These are phyloP conservation scores for Cinnamomum micranthum DNA, from an alignment of 164 flowering plant genomes.

Conservation along the genomic window DNA sequence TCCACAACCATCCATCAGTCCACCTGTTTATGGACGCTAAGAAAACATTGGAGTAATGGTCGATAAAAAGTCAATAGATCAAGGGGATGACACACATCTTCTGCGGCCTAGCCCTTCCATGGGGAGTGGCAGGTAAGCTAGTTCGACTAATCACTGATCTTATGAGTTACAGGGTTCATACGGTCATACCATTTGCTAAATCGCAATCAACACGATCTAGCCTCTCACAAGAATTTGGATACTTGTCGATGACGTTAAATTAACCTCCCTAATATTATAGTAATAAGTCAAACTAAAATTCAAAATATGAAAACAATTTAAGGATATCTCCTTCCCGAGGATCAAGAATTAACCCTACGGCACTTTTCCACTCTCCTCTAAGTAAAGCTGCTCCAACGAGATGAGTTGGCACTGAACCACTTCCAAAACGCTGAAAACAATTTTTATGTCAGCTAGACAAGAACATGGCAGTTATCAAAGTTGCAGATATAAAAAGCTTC, in stretches of 20 bases:
- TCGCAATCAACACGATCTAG: not conserved
- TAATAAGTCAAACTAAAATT: not conserved
- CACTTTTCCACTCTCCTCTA: slow-evolving; percentile 90
- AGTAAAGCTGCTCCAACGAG: slow-evolving; percentile 81
- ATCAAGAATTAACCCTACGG: slow-evolving; percentile 78
- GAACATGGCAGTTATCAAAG: slow-evolving; percentile 3
- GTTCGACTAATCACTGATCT: not conserved
- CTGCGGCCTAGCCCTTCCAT: not conserved
- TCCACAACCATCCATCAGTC: not conserved
- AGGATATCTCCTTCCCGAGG: slow-evolving; percentile 99
- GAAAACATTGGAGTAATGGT: not conserved
- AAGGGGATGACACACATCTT: not conserved
- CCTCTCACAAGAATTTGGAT: not conserved
- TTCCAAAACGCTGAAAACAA: slow-evolving; percentile 83
- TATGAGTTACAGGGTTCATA: not conserved
- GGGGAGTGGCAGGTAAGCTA: not conserved
- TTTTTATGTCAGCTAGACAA: slow-evolving; percentile 4
- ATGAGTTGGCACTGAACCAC: slow-evolving; percentile 91
- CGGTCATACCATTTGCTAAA: not conserved
- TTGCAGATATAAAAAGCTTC: not conserved
- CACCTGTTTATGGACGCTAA: not conserved
- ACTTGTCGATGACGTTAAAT: not conserved
- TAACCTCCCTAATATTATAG: not conserved
- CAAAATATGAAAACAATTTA: slow-evolving; percentile 8
- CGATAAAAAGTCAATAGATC: not conserved